Evolutionary conservation across 73 alveolate genomes (phyloP).

Genomic region (Paramecium octaurelia): DNA sequence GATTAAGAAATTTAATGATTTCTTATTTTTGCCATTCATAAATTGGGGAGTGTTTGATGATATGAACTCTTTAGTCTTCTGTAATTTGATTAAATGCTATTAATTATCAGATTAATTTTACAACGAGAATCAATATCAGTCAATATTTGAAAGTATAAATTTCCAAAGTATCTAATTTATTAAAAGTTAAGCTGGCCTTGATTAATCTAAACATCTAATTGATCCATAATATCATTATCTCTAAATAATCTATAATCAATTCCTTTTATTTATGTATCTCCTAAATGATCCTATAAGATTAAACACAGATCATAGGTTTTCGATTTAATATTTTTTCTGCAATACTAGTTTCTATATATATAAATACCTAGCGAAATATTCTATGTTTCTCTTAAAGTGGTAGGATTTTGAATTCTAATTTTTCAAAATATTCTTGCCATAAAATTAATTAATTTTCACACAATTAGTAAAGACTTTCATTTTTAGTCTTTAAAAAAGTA

Average conservation of each 20-base stretch:
- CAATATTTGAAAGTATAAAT: not conserved
- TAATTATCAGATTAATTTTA: not conserved
- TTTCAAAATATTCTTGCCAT: not conserved
- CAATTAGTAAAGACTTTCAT: not conserved
- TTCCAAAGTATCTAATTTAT: not conserved
- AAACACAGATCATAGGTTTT: not conserved
- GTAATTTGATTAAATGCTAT: not conserved
- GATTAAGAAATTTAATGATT: not conserved
- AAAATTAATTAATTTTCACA: not conserved
- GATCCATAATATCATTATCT: not conserved
- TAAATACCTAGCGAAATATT: not conserved
- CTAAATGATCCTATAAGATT: not conserved
- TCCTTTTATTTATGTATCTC: not conserved
- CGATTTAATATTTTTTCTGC: not conserved
- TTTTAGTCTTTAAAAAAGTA: not conserved
- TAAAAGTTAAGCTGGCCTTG: not conserved
- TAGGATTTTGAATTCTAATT: not conserved
- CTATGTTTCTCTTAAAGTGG: not conserved
- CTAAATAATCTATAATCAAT: not conserved
- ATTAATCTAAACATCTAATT: not conserved
- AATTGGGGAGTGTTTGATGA: not conserved
- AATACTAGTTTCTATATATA: not conserved
- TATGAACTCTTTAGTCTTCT: not conserved
- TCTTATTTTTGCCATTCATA: not conserved
- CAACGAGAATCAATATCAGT: not conserved